Conservation (phyloP, 2,329 filamentous ascomycete species). For the Kalmusia sp. region DNA sequence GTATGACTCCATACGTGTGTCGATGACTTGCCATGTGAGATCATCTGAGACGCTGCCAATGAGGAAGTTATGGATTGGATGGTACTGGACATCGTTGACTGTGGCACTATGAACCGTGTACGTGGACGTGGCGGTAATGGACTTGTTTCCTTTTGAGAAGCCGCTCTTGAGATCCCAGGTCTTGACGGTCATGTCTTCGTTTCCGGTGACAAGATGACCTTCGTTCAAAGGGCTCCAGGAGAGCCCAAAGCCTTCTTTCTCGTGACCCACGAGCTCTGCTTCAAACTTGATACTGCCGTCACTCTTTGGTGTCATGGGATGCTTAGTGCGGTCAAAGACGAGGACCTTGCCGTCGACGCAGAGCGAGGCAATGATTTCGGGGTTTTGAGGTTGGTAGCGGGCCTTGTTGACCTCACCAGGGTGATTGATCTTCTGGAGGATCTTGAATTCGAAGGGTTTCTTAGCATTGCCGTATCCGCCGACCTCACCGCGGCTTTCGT, state of each 20-base stretch:
- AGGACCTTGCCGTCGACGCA: slow-evolving; percentile 86
- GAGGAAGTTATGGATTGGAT: slow-evolving; percentile 79
- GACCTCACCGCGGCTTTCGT: slow-evolving; percentile 90
- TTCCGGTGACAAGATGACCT: slow-evolving; percentile 86
- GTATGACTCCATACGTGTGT: slow-evolving; percentile 74
- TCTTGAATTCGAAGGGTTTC: slow-evolving; percentile 83
- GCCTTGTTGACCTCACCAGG: slow-evolving; percentile 98
- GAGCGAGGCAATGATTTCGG: slow-evolving; percentile 93
- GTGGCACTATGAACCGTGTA: slow-evolving; percentile 90
- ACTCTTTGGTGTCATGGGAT: slow-evolving; percentile 72
- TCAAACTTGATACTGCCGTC: slow-evolving; percentile 78
- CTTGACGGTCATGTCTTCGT: slow-evolving; percentile 88
- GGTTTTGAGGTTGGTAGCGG: slow-evolving; percentile 96
- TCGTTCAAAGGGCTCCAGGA: slow-evolving; percentile 88
- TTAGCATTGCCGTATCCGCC: slow-evolving; percentile 85
- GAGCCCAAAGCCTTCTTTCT: slow-evolving; percentile 87
- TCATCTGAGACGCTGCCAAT: slow-evolving; percentile 97
- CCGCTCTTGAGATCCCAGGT: slow-evolving; percentile 86
- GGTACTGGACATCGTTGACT: slow-evolving; percentile 97
- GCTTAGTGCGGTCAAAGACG: slow-evolving; percentile 96
- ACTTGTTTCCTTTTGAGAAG: slow-evolving; percentile 72
- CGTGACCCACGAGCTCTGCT: slow-evolving; percentile 84
- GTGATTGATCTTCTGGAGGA: slow-evolving; percentile 96
- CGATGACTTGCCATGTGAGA: slow-evolving; percentile 88
- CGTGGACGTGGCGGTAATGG: slow-evolving; percentile 72